Percentiles rank a stretch among this genome's conserved stretches.
phyloP scores from a whole-genome alignment of 73 alveolate genomes.

The Paramecium tetraurelia region DNA sequence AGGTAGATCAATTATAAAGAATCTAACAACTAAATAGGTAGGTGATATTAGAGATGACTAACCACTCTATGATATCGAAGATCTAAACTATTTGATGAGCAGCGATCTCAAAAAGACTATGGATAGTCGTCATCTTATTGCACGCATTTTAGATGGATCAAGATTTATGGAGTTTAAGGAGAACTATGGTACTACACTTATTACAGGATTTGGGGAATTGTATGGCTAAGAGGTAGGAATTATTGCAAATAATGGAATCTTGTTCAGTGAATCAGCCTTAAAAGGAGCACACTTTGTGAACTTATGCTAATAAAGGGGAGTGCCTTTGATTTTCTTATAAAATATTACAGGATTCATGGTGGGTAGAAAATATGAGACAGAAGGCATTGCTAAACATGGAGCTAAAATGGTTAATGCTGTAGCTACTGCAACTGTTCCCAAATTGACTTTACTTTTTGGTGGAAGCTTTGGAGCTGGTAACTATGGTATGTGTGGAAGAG shows the following conservation, averaged over 20 bases:
- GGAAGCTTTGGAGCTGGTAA: conserved; percentile 98
- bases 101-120: conserved; percentile 68
- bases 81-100: conserved; percentile 77
- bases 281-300: conserved; percentile 95
- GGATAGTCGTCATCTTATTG: conserved; percentile 76
- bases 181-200: conserved; percentile 82
- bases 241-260: conserved; percentile 92
- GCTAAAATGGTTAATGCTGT: conserved; percentile 97
- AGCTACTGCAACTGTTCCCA: conserved; percentile 93
- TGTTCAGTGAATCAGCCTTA: conserved; percentile 87
- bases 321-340: conserved; percentile 88
- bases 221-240: conserved; percentile 94
- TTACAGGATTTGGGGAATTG: conserved; percentile 89
- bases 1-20: conserved; percentile 71
- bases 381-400: conserved; percentile 97
- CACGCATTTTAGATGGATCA: conserved; percentile 92
- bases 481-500: conserved; percentile 98
- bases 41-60: conserved; percentile 68
- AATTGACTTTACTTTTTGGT: conserved; percentile 83
- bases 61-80: conserved; percentile 79
- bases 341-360: conserved; percentile 98
- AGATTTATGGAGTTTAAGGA: conserved; percentile 92
- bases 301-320: conserved; percentile 89
- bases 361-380: conserved; percentile 86
- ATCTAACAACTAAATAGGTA: conserved; percentile 55